Base-by-base conservation (phyloP, 2,329 filamentous ascomycete species). In the Fusarium keratoplasticum region DNA sequence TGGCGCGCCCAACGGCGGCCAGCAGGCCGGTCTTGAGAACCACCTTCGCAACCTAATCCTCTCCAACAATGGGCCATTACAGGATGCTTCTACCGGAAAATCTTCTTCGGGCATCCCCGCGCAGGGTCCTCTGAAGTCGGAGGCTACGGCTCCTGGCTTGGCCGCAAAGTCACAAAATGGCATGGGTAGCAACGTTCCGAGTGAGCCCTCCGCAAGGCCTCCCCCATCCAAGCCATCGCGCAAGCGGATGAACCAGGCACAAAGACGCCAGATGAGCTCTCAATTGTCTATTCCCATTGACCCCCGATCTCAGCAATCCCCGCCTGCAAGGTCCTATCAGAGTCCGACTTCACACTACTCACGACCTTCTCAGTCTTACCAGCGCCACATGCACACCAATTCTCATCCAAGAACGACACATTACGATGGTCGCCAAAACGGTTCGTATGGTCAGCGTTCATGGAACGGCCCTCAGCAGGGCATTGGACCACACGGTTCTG, bases 181-280 rank as follows among this genome's bases (percentile, higher is more conserved):
- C 14, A 35, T 54, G 14, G 54, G 25, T 25, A 38, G 33, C 29
- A 40, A 20, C n/a, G 18, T 44, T 52, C 29, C n/a, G 18, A 22
- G n/a, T 20, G 67, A 64, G 25, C 29, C 60, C 52, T 44, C 67
- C 25, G 69, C 67, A 62, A 59, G 60, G 3, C 16, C 42, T 14
- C 57, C 71, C 8, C 60, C 74, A 22, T 77, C 75, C 73, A 85
- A 81, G 62, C 65, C 78, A n/a, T 69, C 75, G 60, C 83, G 84
- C 75, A 90, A 87, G 75, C 88, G 90, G 25, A 87, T 84, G 4
- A 92, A 92, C 69, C 90, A 92, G 77, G 90, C 90, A 2, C 89
- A 92, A 74, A 85, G 90, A 58, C 87, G 90, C 25, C 89, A 91
- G 76, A 89, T 91, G 88, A 90, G 86, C 65, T 85, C 89, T 6